These are phyloP conservation scores for Grosmannia clavigera DNA, from an alignment of 2,329 filamentous ascomycete genomes.

Conservation along the genomic window DNA sequence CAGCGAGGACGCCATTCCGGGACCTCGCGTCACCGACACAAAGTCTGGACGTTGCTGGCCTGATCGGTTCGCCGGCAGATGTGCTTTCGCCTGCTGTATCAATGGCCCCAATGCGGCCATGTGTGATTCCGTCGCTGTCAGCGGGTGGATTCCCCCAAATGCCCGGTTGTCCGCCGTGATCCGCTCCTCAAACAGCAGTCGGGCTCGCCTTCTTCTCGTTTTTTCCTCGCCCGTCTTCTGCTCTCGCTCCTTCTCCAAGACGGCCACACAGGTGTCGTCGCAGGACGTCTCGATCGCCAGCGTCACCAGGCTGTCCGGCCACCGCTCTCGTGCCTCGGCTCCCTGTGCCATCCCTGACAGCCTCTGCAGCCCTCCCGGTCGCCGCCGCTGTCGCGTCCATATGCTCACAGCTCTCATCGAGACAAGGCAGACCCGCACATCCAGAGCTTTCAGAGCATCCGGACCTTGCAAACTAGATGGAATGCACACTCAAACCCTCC, in stretches of 20 bases:
- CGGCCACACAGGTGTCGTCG: conserved; percentile 84
- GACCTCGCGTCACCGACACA: conserved; percentile 79
- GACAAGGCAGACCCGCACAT: no score
- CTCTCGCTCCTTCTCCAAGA: conserved; percentile 47
- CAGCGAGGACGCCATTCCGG: conserved; percentile 74
- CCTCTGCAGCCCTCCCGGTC: neutral
- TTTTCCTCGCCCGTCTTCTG: neutral
- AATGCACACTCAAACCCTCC: neutral
- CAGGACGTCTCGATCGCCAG: conserved; percentile 77
- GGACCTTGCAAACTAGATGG: neutral
- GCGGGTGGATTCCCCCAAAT: conserved; percentile 69
- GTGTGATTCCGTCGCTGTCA: conserved; percentile 64
- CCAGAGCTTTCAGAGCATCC: neutral
- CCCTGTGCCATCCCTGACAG: neutral
- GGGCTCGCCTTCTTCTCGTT: conserved; percentile 24
- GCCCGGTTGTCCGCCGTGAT: conserved; percentile 66
- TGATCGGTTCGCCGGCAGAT: conserved; percentile 26
- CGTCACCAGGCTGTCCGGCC: conserved; percentile 21
- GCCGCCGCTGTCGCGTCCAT: neutral
- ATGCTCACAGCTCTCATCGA: neutral
- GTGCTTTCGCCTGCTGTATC: conserved; percentile 47
- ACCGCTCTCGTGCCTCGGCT: neutral
- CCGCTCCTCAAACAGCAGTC: conserved; percentile 67
- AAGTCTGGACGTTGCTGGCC: conserved; percentile 43
- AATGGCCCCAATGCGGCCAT: conserved; percentile 56